Evolutionary conservation across 139 green algal species (phyloP), one percentile per base, ranked within the genome.

Genomic region (Deuterostichococcus epilithicus): DNA sequence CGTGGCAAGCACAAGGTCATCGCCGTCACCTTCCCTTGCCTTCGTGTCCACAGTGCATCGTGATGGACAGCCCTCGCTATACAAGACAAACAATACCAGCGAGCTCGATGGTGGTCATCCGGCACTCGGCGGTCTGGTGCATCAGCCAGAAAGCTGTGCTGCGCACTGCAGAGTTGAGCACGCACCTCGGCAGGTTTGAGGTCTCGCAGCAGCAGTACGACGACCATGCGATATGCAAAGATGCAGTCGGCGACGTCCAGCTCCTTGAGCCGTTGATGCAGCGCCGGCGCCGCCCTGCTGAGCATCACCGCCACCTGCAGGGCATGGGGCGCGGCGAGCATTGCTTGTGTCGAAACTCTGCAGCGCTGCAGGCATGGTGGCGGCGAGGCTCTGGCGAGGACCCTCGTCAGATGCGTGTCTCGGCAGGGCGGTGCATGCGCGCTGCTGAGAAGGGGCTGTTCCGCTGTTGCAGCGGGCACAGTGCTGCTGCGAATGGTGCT

Each of bases 181-280:
- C 70, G 39, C 68, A 86, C 88, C 77, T 94, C 78, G 0, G 82
- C 79, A 0, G 92, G 68, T 0, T 81, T 70, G 73, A 97, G 78
- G 79, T 97, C 92, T 18, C 92, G 76, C 32, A 91, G 81, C 83
- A 97, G 83, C 76, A 93, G 76, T 1, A 95, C 92, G 28, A 96
- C 79, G 34, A 93, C 73, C 89, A 94, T 92, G 73, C 92, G 87
- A 76, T 97, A 93, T 2, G 88, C 91, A 81, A 97, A 97, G 81
- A 91, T 89, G 82, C 88, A 97, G 76, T 93, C 85, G 22, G 68
- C 80, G 0, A 90, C 87, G 0, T 81, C 85, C 35, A 95, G 59
- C 39, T 80, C 65, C 28, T 72, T 70, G 65, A 94, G 78, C 52
- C 78, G 80, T 18, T 70, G 59, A 68, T 71, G 75, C 47, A 92